phyloP scores from a whole-genome alignment of 2,329 filamentous ascomycete species.

The Tolypocladium endophyticum region DNA sequence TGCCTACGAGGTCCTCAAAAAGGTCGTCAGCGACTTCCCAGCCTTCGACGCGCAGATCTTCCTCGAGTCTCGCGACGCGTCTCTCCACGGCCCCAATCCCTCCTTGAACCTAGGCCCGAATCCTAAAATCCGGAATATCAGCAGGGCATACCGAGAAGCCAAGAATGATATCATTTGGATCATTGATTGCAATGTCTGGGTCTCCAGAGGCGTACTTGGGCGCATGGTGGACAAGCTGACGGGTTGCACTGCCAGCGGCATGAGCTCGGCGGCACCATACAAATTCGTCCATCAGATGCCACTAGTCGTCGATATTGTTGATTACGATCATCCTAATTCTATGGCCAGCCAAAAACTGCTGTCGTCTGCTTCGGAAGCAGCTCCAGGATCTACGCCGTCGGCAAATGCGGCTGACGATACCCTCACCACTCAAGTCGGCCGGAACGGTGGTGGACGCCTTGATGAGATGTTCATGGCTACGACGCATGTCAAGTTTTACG shows the following conservation, averaged over 20 bases:
- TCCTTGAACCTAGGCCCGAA: conserved; percentile 69
- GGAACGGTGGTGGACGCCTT: conserved; percentile 63
- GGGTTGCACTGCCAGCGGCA: conserved; percentile 47
- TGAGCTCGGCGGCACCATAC: conserved; percentile 43
- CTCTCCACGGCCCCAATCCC: conserved; percentile 45
- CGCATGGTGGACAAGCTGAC: conserved; percentile 83
- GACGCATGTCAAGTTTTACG: conserved; percentile 94
- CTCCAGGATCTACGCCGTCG: conserved; percentile 15
- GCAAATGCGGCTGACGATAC: conserved; percentile 11
- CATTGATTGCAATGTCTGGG: conserved; percentile 94
- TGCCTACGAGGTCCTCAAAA: conserved; percentile 62
- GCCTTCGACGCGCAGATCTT: conserved; percentile 60
- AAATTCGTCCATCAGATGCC: conserved; percentile 96
- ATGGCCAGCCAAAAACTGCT: conserved; percentile 18
- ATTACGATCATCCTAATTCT: conserved; percentile 12
- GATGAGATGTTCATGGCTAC: conserved; percentile 95
- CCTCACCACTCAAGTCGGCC: conserved; percentile 18
- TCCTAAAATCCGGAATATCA: conserved; percentile 97
- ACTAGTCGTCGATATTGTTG: conserved; percentile 65
- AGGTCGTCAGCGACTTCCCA: conserved; percentile 64
- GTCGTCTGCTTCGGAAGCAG: conserved; percentile 20
- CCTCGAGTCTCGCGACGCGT: conserved; percentile 72
- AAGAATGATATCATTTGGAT: conserved; percentile 87
- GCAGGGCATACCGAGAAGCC: conserved; percentile 80
- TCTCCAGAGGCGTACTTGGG: conserved; percentile 65